Evolutionary conservation across 192 early-diverging fungal species (phyloP).

Genomic region (Umbelopsis ramanniana): DNA sequence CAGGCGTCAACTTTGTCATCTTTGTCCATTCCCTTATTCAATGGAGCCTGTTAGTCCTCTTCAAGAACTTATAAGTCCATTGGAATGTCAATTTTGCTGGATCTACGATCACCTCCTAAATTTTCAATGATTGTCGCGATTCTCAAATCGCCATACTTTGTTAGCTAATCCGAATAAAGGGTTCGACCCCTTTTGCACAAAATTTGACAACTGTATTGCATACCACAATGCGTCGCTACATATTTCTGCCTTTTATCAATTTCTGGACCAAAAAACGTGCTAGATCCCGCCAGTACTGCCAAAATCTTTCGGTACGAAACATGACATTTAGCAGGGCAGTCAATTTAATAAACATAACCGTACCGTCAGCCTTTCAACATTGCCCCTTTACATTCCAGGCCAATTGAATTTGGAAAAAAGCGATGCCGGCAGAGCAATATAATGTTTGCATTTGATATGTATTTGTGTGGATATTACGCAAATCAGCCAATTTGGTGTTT

Average conservation of each 20-base stretch:
- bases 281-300: not conserved
- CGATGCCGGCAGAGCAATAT: too few relatives aligned
- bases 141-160: not conserved
- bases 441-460: too few relatives aligned
- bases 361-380: not conserved
- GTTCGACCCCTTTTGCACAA: not conserved
- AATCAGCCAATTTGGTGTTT: too few relatives aligned
- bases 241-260: not conserved
- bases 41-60: not conserved
- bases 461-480: too few relatives aligned
- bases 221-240: not conserved
- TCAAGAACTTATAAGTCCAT: not conserved
- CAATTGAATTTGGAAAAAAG: not conserved
- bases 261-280: not conserved
- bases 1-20: not conserved
- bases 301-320: not conserved
- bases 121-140: not conserved
- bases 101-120: not conserved
- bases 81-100: slow-evolving; percentile 11
- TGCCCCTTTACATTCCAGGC: slow-evolving; percentile 1
- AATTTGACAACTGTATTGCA: not conserved
- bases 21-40: not conserved
- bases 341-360: not conserved
- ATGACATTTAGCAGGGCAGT: not conserved
- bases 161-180: not conserved